Base-by-base conservation (phyloP, 495 filamentous ascomycete species). In the Chaetomium cochliodes region DNA sequence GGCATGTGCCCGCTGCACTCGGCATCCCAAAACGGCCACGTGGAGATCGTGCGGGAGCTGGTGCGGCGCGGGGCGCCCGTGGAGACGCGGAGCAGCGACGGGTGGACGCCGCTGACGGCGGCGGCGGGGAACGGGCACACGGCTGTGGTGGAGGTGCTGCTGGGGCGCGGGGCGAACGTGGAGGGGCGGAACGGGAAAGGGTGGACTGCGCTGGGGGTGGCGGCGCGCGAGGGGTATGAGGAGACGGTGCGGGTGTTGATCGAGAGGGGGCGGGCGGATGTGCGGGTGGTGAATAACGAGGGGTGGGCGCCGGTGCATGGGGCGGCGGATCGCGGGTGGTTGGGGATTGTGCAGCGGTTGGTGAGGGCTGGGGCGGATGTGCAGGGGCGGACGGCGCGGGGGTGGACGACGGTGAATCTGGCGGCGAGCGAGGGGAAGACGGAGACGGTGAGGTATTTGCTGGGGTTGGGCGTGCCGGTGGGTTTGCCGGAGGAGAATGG, bases 61-160 rank as follows among this genome's bases (percentile, higher is more conserved):
- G 1, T 50, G 12, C 46, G 46, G 46, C 46, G 46, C 20, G 46
- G 46, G n/a, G 46, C 16, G 18, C n/a, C 18, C n/a, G 4, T 50
- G 4, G 18, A 2, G n/a, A 20, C 46, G 46, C 46, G 46, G n/a
- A 20, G 18, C 20, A 8, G 6, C 20, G 46, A 23, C n/a, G 46
- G 46, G 1, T 23, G 46, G 46, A n/a, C 18, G 18, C n/a, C 46
- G 20, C 46, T 50, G n/a, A 23, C 46, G 46, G n/a, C 46, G 20
- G 46, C 46, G n/a, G 46, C 46, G 46, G 7, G n/a, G 18, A 50
- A 50, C 46, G 46, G 46, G n/a, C 46, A 50, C 46, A 23, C 46
- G 46, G 46, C 2, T 0, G n/a, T 50, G 5, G 46, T 50, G 16
- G 46, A 9, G 46, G n/a, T 23, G n/a, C 8, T 50, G 16, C 46